Evolutionary conservation across 352 stramenopile genomes (phyloP).

Genomic region (Globisporangium radiosum): DNA sequence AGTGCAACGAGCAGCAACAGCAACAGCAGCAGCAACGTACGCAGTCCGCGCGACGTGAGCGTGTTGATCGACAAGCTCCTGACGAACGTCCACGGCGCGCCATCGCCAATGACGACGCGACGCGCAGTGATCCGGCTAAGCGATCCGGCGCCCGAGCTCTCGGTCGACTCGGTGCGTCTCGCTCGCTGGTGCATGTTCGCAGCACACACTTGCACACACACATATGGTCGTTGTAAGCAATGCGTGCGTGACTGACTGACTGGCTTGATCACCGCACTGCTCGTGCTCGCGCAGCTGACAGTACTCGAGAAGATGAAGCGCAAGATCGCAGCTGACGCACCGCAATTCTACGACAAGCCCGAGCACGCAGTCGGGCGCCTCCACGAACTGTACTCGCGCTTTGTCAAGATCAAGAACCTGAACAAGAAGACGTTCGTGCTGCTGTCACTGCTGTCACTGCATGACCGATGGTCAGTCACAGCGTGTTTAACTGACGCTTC

Average conservation of each 20-base stretch:
- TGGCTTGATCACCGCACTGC: background rate
- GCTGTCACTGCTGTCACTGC: background rate
- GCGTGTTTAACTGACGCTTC: background rate
- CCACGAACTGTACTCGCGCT: constrained; percentile 74
- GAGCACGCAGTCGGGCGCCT: constrained; percentile 44
- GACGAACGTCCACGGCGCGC: constrained; percentile 37
- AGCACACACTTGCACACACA: background rate
- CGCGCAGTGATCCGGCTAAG: constrained; percentile 50
- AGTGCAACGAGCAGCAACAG: constrained; percentile 14
- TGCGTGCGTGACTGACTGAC: too few species aligned
- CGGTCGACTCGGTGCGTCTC: constrained; percentile 28
- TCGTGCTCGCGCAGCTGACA: constrained; percentile 27
- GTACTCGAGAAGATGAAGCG: constrained; percentile 78
- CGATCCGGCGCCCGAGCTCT: constrained; percentile 23
- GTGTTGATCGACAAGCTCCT: constrained; percentile 52
- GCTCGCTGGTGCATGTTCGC: background rate
- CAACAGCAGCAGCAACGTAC: constrained; percentile 14
- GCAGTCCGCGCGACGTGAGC: constrained; percentile 38
- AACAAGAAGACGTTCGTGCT: constrained; percentile 62
- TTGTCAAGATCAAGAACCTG: constrained; percentile 67
- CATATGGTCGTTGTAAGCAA: background rate
- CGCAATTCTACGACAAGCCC: constrained; percentile 33
- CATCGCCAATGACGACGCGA: constrained; percentile 49
- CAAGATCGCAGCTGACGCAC: constrained; percentile 38
- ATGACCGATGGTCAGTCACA: background rate